Percentiles rank a stretch among this genome's conserved stretches.
Evolutionary conservation across 768 basidiomycete species (phyloP).

Genomic region (Psilocybe azurescens): DNA sequence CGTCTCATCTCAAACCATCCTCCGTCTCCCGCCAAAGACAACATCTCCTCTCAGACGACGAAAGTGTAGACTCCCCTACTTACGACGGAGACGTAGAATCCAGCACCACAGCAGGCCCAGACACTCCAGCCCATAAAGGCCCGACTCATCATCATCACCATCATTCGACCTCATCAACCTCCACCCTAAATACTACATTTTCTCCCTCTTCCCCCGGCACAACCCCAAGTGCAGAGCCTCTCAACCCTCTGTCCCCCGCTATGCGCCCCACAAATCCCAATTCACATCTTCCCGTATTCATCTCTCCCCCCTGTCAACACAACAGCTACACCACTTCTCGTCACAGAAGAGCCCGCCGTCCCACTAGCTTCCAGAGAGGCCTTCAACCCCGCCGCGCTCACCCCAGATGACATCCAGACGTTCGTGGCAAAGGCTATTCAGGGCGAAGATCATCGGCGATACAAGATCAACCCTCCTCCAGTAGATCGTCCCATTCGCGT

Average conservation of each 20-base stretch:
- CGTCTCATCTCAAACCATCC: constrained; percentile 35
- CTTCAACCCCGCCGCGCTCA: constrained; percentile 72
- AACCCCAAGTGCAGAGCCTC: constrained; percentile 18
- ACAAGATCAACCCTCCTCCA: constrained; percentile 89
- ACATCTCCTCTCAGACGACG: constrained; percentile 71
- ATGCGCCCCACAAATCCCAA: constrained; percentile 24
- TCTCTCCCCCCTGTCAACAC: constrained; percentile 36
- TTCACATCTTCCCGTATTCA: constrained; percentile 39
- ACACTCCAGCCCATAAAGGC: constrained; percentile 32
- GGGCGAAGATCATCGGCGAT: constrained; percentile 66
- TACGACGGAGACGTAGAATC: constrained; percentile 92
- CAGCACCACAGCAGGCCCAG: constrained; percentile 63
- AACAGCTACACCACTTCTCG: constrained; percentile 29
- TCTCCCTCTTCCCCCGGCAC: constrained; percentile 11
- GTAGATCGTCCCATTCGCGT: constrained; percentile 80
- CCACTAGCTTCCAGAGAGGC: constrained; percentile 38
- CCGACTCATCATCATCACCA: constrained; percentile 34
- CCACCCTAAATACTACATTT: constrained; percentile 54
- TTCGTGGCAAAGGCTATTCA: constrained; percentile 81
- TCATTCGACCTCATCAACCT: constrained; percentile 50
- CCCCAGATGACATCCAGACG: constrained; percentile 77
- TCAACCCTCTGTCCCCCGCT: constrained; percentile 23
- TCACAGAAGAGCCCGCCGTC: constrained; percentile 48
- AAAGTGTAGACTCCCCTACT: constrained; percentile 83
- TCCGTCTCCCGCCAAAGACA: constrained; percentile 41